phyloP scores from a whole-genome alignment of 345 rosid species.

The Syzygium grande region DNA sequence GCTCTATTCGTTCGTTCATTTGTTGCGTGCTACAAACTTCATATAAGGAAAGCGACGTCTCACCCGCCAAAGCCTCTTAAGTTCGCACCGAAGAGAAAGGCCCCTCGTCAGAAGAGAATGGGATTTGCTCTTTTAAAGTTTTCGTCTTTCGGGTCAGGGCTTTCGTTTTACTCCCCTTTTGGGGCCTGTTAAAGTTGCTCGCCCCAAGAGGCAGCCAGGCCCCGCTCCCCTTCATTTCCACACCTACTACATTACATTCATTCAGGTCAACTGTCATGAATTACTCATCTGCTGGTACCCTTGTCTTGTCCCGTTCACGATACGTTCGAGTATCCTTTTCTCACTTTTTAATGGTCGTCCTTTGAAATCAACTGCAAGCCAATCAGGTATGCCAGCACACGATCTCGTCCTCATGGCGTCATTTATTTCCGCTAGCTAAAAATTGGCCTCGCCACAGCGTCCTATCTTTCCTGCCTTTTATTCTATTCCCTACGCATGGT shows the following conservation, averaged over 20 bases:
- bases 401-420: not conserved
- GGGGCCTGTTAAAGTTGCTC: not conserved
- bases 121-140: not conserved
- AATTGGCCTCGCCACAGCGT: not conserved
- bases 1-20: not conserved
- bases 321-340: not conserved
- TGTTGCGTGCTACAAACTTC: not conserved
- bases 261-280: not conserved
- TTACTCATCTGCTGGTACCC: not conserved
- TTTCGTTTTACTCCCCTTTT: not conserved
- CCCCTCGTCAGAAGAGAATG: not conserved
- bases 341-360: not conserved
- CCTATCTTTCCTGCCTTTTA: not conserved
- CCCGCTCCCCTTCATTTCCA: not conserved
- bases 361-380: not conserved
- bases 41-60: not conserved
- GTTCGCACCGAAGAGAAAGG: not conserved
- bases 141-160: not conserved
- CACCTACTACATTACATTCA: not conserved
- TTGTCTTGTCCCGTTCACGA: not conserved
- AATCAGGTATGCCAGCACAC: accelerated
- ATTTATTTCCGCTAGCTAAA: not conserved
- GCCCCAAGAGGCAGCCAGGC: not conserved
- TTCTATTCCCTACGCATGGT: not conserved
- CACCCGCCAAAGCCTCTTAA: not conserved